These are phyloP conservation scores for Raffaelea arxii DNA, from an alignment of 2,329 filamentous ascomycete genomes.

Conservation along the genomic window DNA sequence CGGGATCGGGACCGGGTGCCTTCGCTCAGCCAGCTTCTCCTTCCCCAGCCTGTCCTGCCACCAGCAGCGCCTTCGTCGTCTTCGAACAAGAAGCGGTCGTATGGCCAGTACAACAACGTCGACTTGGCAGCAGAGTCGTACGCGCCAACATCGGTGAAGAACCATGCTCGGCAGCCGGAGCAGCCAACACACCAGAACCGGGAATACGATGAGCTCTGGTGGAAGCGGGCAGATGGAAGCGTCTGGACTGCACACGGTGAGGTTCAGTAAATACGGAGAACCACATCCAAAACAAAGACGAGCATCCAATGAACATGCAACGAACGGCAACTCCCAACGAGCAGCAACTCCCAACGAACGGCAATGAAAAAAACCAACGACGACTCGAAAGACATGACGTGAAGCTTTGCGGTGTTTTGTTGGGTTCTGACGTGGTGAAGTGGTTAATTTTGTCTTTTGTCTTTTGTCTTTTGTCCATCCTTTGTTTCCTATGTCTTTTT, in stretches of 20 bases:
- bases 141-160: conserved; percentile 9
- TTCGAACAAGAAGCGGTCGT: conserved; percentile 12
- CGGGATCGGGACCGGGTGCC: conserved; percentile 9
- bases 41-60: conserved; percentile 7
- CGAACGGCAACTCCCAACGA: too few species aligned
- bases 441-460: not conserved
- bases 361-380: not conserved
- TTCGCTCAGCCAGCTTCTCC: conserved; percentile 12
- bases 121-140: conserved; percentile 6
- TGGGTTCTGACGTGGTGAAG: too few species aligned
- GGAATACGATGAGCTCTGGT: conserved; percentile 11
- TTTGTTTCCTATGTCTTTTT: not conserved
- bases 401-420: too few species aligned
- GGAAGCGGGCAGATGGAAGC: conserved; percentile 14
- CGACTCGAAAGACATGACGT: not conserved
- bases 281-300: too few species aligned
- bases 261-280: too few species aligned
- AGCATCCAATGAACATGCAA: too few species aligned
- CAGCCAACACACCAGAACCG: not conserved
- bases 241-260: conserved; percentile 11
- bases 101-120: conserved; percentile 12
- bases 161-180: conserved; percentile 11
- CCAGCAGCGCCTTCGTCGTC: not conserved
- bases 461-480: not conserved
- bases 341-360: not conserved